Conservation (phyloP, 1,139 yeast species). For the Tardiomyces digboiensis region DNA sequence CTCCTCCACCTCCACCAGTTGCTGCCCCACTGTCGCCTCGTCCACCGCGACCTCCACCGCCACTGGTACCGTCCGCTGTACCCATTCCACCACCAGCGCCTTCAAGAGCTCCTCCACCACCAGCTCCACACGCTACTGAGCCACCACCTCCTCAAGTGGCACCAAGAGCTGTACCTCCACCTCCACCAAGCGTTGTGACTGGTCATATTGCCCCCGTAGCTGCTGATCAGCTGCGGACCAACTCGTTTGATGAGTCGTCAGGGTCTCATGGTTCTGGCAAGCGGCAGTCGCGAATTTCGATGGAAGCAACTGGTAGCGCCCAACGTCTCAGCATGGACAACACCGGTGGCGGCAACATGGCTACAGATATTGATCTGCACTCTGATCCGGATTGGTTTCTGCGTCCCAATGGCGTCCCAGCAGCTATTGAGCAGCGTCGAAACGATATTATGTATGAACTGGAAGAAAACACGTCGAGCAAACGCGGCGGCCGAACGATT, state of each 20-base stretch:
- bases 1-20: slow-evolving; percentile 4
- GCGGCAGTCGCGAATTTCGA: slow-evolving; percentile 8
- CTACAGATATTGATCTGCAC: slow-evolving; percentile 26
- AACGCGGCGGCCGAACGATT: slow-evolving; percentile 47
- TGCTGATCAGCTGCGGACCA: slow-evolving; percentile 7
- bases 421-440: slow-evolving; percentile 34
- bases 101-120: slow-evolving; percentile 11
- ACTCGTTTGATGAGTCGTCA: slow-evolving; percentile 1
- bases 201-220: slow-evolving; percentile 8
- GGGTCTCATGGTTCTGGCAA: slow-evolving; percentile 10
- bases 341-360: slow-evolving; percentile 8
- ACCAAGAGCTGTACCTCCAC: slow-evolving; percentile 12
- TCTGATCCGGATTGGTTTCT: slow-evolving; percentile 56
- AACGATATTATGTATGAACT: slow-evolving; percentile 52
- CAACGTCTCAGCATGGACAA: slow-evolving; percentile 7
- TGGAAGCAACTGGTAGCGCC: background rate
- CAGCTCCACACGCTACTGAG: slow-evolving; percentile 12
- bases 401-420: slow-evolving; percentile 46
- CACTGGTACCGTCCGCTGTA: slow-evolving; percentile 11
- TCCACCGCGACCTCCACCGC: slow-evolving; percentile 10
- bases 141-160: slow-evolving; percentile 11
- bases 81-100: slow-evolving; percentile 8
- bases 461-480: slow-evolving; percentile 45
- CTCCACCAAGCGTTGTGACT: slow-evolving; percentile 5
- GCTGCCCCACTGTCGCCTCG: slow-evolving; percentile 3